Percentiles rank a stretch among this genome's conserved stretches.
Conservation (phyloP, 371 early-diverging fungal genomes). For the Vittaforma corneae region DNA sequence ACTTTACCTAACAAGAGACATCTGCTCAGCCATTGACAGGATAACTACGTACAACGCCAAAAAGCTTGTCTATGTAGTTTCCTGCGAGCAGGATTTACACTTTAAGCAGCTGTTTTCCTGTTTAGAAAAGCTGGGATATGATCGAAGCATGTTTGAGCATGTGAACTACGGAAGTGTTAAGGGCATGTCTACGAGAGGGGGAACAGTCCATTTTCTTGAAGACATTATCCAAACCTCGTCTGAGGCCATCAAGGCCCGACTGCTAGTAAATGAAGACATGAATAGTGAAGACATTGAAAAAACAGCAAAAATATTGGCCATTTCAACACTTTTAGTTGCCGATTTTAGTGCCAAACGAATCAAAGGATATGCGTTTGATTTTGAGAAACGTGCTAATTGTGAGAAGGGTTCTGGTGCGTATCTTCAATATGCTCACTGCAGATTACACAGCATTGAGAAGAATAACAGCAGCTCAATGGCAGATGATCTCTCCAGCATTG, state of each 20-base stretch:
- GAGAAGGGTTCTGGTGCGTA: constrained; percentile 94
- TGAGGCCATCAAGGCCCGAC: constrained; percentile 78
- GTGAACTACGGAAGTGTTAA: constrained; percentile 88
- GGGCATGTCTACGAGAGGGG: constrained; percentile 88
- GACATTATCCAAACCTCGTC: constrained; percentile 81
- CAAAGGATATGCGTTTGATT: constrained; percentile 90
- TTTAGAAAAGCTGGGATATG: constrained; percentile 68
- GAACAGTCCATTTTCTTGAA: constrained; percentile 88
- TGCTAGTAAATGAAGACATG: constrained; percentile 74
- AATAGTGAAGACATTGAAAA: constrained; percentile 71
- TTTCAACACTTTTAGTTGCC: constrained; percentile 81
- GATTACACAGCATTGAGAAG: constrained; percentile 67
- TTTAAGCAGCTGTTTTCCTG: constrained; percentile 87
- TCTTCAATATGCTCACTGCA: constrained; percentile 65
- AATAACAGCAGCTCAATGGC: constrained; percentile 45
- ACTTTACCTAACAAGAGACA: constrained; percentile 90
- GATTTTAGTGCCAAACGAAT: constrained; percentile 84
- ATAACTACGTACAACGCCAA: constrained; percentile 76
- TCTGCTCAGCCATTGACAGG: constrained; percentile 87
- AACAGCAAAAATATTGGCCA: constrained; percentile 66
- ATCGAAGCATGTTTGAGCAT: constrained; percentile 70
- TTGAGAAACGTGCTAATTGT: constrained; percentile 71
- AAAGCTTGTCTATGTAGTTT: constrained; percentile 85
- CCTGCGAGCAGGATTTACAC: constrained; percentile 82
- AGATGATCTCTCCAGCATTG: constrained; percentile 33